These are phyloP conservation scores for Fraxinus baroniana DNA, from an alignment of 305 asterid species.

Conservation along the genomic window DNA sequence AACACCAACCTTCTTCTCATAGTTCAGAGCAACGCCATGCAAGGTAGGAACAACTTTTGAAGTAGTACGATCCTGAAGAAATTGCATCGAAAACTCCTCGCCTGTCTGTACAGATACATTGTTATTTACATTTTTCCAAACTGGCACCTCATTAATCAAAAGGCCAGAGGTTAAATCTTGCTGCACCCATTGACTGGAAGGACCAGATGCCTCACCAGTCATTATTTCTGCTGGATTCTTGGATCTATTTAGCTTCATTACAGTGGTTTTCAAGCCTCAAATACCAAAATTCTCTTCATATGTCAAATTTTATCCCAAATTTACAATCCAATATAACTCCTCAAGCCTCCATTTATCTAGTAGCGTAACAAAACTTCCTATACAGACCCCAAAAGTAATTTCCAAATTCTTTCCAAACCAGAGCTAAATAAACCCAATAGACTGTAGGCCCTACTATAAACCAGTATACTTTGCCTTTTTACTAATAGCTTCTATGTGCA, in stretches of 20 bases:
- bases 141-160: slow-evolving; percentile 29
- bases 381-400: background rate
- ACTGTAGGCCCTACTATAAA: background rate
- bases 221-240: slow-evolving; percentile 39
- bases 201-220: slow-evolving; percentile 37
- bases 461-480: background rate
- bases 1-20: slow-evolving; percentile 37
- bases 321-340: background rate
- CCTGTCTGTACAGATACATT: slow-evolving; percentile 50
- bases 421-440: background rate
- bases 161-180: slow-evolving; percentile 36
- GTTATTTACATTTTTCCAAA: slow-evolving; percentile 37
- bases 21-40: slow-evolving; percentile 30
- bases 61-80: slow-evolving; percentile 49
- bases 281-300: slow-evolving; percentile 8
- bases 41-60: slow-evolving; percentile 39
- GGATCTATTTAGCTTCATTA: slow-evolving; percentile 44
- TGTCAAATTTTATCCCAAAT: slow-evolving; percentile 9
- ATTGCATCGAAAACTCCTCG: slow-evolving; percentile 49
- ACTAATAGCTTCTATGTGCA: background rate
- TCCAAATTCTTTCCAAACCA: slow-evolving; percentile 17
- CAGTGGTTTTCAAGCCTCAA: slow-evolving; percentile 23
- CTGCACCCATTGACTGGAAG: slow-evolving; percentile 41
- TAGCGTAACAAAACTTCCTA: slow-evolving; percentile 7
- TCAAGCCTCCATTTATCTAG: background rate